Base-by-base conservation (phyloP, 2,329 filamentous ascomycete genomes). In the Aspergillus sclerotialis region DNA sequence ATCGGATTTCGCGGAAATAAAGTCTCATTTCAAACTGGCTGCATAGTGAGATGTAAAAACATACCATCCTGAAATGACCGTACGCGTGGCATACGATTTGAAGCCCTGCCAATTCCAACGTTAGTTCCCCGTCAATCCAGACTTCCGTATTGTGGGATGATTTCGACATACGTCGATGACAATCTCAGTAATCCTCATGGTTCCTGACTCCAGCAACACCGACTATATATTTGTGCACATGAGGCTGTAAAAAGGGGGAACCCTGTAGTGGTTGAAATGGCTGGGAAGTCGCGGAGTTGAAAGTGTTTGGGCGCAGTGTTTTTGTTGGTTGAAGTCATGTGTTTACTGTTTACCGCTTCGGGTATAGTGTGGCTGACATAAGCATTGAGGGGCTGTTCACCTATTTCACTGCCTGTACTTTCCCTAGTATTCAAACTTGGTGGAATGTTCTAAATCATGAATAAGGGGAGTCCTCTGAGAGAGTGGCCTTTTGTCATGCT, bases 41-140 rank as follows among this genome's bases (percentile, higher is more conserved):
- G 9, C 3, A 30, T 12, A n/a, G 15, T 11, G 14, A 12, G 23
- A 14, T 11, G 32, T 12, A 28, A 16, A 23, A 18, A 33, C 62
- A 48, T 58, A 65, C 63, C 66, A 69, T 60, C 64, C 65, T 46
- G 64, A 67, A 43, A 69, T 67, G 35, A 69, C 66, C 38, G 66
- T 69, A 50, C 65, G 64, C 50, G 67, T 63, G 38, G 65, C 65
- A 53, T 69, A 69, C 48, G 65, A 68, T 63, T 69, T 69, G 46
- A 68, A 68, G 44, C 65, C 65, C 62, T 64, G 40, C 35, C 24
- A 33, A 33, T 21, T n/a, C 26, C 21, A 25, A 43, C 16, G 40
- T 52, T 42, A 49, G 46, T 33, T 34, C 28, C 28, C 17, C 4
- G 28, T 25, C 32, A 13, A 7, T 13, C 12, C 28, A 21, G 5